Percentiles rank a stretch among this genome's conserved stretches.
These are phyloP conservation scores for Rhodocollybia butyracea DNA, from an alignment of 768 basidiomycete genomes.

Conservation along the genomic window DNA sequence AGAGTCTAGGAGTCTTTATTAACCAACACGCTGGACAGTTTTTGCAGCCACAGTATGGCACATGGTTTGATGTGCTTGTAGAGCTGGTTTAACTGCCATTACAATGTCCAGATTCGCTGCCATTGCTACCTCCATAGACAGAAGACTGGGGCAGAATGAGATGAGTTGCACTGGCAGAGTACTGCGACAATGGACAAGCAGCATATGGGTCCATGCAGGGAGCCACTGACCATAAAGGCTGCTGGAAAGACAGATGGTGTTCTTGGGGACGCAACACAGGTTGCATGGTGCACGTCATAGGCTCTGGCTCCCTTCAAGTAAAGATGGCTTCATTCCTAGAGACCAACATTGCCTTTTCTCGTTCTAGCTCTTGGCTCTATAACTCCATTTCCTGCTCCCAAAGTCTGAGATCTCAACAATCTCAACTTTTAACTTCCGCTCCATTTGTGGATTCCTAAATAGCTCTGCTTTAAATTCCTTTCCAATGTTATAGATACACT, in stretches of 20 bases:
- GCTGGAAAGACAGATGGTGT: slow-evolving; percentile 31
- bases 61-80: slow-evolving; percentile 39
- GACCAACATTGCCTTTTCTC: slow-evolving; percentile 43
- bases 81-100: slow-evolving; percentile 3
- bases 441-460: slow-evolving; percentile 53
- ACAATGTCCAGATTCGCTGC: not conserved
- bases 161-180: slow-evolving; percentile 39
- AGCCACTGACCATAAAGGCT: slow-evolving; percentile 16
- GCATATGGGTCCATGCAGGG: slow-evolving; percentile 6
- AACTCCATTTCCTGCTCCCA: slow-evolving; percentile 54
- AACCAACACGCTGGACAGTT: no score
- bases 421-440: slow-evolving; percentile 48
- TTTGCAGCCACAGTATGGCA: slow-evolving; percentile 65
- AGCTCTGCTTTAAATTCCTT: slow-evolving; percentile 47
- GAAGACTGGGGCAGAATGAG: slow-evolving; percentile 32
- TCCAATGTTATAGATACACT: no score
- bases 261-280: slow-evolving; percentile 18
- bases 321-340: slow-evolving; percentile 11
- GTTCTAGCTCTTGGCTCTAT: slow-evolving; percentile 54
- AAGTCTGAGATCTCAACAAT: no score
- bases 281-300: slow-evolving; percentile 6
- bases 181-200: slow-evolving; percentile 2
- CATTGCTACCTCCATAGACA: not conserved
- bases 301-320: slow-evolving; percentile 14
- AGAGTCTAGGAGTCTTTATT: no score